phyloP scores from a whole-genome alignment of 1,139 yeast species.

The Suhomyces bokatorum region DNA sequence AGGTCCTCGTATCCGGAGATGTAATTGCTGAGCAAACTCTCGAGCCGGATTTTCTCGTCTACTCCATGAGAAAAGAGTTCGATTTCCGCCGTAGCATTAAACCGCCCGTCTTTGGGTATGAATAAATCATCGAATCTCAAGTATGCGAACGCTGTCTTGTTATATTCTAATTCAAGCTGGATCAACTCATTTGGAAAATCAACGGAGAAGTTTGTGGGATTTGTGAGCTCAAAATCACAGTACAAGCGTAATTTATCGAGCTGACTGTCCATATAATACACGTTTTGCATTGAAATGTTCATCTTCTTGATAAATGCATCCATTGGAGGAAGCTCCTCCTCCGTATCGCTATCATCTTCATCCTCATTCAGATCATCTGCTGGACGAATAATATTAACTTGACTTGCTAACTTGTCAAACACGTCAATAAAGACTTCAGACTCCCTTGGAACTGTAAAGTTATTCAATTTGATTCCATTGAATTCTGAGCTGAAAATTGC shows the following conservation, averaged over 20 bases:
- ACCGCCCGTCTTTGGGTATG: slow-evolving; percentile 20
- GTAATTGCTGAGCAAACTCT: slow-evolving; percentile 23
- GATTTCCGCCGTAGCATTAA: slow-evolving; percentile 18
- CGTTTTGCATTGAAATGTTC: slow-evolving; percentile 24
- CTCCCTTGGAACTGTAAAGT: slow-evolving; percentile 5
- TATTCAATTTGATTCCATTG: slow-evolving; percentile 5
- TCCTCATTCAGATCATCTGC: neutral
- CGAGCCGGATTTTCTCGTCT: slow-evolving; percentile 16
- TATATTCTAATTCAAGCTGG: slow-evolving; percentile 19
- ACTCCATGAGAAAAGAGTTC: slow-evolving; percentile 14
- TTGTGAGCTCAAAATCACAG: slow-evolving; percentile 37
- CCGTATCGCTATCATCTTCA: neutral
- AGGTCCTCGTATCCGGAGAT: slow-evolving; percentile 24
- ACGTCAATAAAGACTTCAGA: neutral
- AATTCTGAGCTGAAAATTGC: slow-evolving; percentile 11
- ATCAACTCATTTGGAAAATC: slow-evolving; percentile 24
- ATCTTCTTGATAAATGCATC: slow-evolving; percentile 12
- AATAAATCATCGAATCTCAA: slow-evolving; percentile 17
- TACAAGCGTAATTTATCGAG: slow-evolving; percentile 19
- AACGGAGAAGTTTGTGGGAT: slow-evolving; percentile 35
- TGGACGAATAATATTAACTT: neutral
- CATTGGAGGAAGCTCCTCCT: slow-evolving; percentile 1
- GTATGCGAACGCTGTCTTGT: slow-evolving; percentile 21
- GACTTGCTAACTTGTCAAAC: neutral
- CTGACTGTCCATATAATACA: slow-evolving; percentile 28